These are phyloP conservation scores for Russula foetens DNA, from an alignment of 768 basidiomycete genomes.

Conservation along the genomic window DNA sequence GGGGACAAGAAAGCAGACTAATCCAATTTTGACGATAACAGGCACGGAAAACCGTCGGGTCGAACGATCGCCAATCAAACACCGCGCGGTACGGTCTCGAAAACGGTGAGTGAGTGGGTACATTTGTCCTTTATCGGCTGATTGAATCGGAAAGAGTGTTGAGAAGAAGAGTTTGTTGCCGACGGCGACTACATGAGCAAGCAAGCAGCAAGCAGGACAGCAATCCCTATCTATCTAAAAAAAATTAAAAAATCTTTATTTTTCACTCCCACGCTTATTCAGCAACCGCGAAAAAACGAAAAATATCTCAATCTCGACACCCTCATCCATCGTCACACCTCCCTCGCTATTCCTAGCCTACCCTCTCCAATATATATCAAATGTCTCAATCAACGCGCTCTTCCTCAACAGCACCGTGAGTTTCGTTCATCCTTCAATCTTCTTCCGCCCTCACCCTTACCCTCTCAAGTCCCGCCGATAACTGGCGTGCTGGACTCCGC, in stretches of 20 bases:
- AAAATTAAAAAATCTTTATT: no score
- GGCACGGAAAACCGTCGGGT: neutral
- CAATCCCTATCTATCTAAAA: no score
- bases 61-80: neutral
- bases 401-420: slow-evolving; percentile 20
- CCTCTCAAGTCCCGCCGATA: slow-evolving; percentile 18
- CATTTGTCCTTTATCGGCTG: no score
- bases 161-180: no score
- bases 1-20: neutral
- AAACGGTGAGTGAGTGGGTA: no score
- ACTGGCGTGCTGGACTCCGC: slow-evolving; percentile 73
- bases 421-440: neutral
- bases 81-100: neutral
- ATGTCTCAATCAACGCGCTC: slow-evolving; percentile 21
- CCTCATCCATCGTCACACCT: neutral
- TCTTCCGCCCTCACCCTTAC: neutral
- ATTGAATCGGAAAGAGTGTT: slow-evolving; percentile 21
- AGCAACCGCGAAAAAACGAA: neutral
- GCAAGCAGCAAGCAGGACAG: no score
- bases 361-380: neutral
- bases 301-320: no score
- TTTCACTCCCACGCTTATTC: neutral
- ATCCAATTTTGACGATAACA: neutral
- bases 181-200: no score
- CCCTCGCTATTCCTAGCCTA: neutral